Evolutionary conservation across 2,329 filamentous ascomycete genomes (phyloP).

Genomic region (Raffaelea deltoideospora): DNA sequence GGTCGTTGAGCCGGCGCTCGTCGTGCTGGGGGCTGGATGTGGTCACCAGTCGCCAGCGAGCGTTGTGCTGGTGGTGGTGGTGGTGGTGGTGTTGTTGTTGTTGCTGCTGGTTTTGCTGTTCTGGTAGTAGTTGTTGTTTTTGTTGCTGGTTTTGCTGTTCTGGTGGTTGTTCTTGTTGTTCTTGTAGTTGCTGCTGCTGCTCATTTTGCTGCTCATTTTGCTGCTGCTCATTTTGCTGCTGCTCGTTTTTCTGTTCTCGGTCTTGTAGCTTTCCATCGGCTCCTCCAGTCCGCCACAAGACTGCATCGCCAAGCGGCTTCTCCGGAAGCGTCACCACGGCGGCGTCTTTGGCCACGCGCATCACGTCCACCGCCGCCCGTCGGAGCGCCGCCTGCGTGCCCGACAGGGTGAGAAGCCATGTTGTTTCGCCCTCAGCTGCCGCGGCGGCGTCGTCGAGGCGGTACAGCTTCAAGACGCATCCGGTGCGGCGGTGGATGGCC

Average conservation of each 20-base stretch:
- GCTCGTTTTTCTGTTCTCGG: background rate
- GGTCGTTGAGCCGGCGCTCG: background rate
- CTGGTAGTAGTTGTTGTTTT: too few relatives aligned
- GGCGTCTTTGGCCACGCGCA: slow-evolving; percentile 4
- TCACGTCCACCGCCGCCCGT: slow-evolving; percentile 6
- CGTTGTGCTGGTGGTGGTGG: too few relatives aligned
- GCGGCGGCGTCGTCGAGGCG: background rate
- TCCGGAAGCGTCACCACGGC: slow-evolving; percentile 4
- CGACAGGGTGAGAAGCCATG: slow-evolving; percentile 13
- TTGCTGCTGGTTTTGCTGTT: too few relatives aligned
- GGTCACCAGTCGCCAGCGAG: slow-evolving; percentile 4
- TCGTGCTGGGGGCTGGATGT: slow-evolving; percentile 4
- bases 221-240: background rate
- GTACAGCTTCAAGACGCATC: slow-evolving; percentile 12
- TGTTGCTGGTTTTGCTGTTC: background rate
- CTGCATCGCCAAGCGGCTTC: too few relatives aligned
- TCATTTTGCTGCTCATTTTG: background rate
- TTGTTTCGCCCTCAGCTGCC: background rate
- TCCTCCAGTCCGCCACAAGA: too few relatives aligned
- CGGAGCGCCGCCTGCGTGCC: slow-evolving; percentile 8
- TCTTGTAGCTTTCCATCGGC: background rate
- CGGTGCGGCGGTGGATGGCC: slow-evolving; percentile 14
- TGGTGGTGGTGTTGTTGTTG: too few relatives aligned
- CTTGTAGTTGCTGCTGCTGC: too few relatives aligned
- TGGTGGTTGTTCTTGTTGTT: too few relatives aligned